Percentiles rank a stretch among this genome's conserved stretches.
phyloP scores from a whole-genome alignment of 2,329 filamentous ascomycete genomes.

The Calonectria naviculata region DNA sequence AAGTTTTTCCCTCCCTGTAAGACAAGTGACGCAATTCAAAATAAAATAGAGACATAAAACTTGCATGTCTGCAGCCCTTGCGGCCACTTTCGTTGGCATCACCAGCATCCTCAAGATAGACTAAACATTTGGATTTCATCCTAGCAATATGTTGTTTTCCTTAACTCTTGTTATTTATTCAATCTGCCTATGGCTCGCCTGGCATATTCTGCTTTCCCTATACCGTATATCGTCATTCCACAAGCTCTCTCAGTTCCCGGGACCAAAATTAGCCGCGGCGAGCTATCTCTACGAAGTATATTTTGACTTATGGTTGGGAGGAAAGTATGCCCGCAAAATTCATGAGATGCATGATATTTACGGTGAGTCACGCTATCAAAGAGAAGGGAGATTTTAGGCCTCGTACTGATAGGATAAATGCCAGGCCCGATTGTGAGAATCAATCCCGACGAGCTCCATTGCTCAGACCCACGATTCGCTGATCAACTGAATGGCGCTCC shows the following conservation, averaged over 20 bases:
- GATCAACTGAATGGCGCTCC: slow-evolving; percentile 50
- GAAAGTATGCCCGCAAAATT: neutral
- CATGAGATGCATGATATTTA: neutral
- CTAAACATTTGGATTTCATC: no score
- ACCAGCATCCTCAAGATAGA: neutral
- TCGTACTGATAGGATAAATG: neutral
- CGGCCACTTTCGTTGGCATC: neutral
- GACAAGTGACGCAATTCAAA: no score
- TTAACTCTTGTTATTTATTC: neutral
- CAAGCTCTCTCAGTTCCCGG: neutral
- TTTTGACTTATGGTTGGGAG: neutral
- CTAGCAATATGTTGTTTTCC: neutral
- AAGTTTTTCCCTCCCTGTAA: no score
- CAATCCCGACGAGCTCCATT: slow-evolving; percentile 52
- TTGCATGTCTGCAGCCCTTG: no score
- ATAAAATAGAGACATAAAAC: no score
- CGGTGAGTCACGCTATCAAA: neutral
- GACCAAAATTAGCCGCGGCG: neutral
- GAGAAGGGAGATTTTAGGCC: no score
- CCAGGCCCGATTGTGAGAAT: slow-evolving; percentile 51
- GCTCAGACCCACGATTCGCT: slow-evolving; percentile 47
- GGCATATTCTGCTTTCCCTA: neutral
- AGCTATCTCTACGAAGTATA: slow-evolving; percentile 1
- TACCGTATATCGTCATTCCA: neutral
- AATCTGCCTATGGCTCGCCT: neutral